A percentile compares a stretch with the other conserved stretches of the same genome.
These are phyloP conservation scores for Hyaloscypha bicolor DNA, from an alignment of 495 filamentous ascomycete genomes.

Conservation along the genomic window DNA sequence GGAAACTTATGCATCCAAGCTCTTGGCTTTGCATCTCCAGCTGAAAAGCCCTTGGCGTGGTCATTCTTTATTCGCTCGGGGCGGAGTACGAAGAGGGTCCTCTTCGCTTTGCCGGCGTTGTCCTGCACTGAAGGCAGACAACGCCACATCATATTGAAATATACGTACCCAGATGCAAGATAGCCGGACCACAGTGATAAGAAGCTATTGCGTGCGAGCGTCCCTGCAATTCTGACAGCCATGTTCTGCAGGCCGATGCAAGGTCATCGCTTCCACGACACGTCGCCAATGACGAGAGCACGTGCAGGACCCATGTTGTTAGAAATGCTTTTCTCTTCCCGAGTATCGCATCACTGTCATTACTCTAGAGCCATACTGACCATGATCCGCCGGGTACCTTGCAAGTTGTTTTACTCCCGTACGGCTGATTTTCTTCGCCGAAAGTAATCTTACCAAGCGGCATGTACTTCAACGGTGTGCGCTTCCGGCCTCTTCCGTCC, in stretches of 20 bases:
- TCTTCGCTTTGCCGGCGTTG: neutral
- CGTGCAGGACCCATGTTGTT: too few species aligned
- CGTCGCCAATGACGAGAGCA: too few species aligned
- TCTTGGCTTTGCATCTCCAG: neutral
- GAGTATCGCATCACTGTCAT: too few species aligned
- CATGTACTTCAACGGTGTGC: too few species aligned
- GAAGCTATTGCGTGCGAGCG: neutral
- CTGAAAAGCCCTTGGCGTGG: neutral
- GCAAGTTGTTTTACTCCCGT: too few species aligned
- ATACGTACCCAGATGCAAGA: neutral
- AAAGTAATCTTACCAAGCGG: too few species aligned
- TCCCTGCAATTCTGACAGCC: neutral
- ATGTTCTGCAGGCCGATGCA: neutral
- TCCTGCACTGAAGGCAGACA: neutral
- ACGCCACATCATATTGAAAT: neutral
- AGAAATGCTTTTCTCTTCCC: too few species aligned
- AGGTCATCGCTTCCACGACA: neutral
- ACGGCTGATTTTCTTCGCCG: neutral
- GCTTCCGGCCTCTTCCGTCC: too few species aligned
- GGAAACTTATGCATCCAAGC: neutral
- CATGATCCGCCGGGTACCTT: too few species aligned
- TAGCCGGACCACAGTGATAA: neutral
- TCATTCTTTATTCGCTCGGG: neutral
- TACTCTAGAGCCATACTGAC: too few species aligned
- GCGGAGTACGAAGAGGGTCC: neutral